A percentile compares a stretch with the other conserved stretches of the same genome.
phyloP scores from a whole-genome alignment of 345 rosid genomes.

The Psidium guajava region DNA sequence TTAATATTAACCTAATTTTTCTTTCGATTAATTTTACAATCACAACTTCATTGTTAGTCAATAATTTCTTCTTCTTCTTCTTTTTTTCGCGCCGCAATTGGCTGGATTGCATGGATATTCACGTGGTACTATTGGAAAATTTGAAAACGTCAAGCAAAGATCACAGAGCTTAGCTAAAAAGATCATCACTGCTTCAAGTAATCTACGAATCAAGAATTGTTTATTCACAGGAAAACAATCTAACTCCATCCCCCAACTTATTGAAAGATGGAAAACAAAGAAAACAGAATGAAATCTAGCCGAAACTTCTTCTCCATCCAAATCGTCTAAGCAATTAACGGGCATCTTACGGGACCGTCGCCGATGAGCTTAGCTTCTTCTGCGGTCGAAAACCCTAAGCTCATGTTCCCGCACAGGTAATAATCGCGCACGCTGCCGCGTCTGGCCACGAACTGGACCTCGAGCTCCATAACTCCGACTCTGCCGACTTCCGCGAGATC shows the following conservation, averaged over 20 bases:
- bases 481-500: neutral
- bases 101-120: too few relatives aligned
- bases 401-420: neutral
- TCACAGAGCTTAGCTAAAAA: too few relatives aligned
- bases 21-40: too few relatives aligned
- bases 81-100: too few relatives aligned
- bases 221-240: neutral
- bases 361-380: neutral
- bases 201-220: too few relatives aligned
- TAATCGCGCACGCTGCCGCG: neutral
- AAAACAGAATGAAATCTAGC: neutral
- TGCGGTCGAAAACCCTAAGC: neutral
- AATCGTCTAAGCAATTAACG: neutral
- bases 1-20: too few relatives aligned
- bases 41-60: too few relatives aligned
- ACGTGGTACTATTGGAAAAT: neutral
- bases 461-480: neutral
- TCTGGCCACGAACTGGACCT: neutral
- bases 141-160: too few relatives aligned
- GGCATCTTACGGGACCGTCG: neutral
- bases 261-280: neutral
- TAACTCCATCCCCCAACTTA: neutral
- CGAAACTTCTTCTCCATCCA: neutral
- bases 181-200: too few relatives aligned
- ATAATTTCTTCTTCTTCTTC: too few relatives aligned